These are phyloP conservation scores for Cyanidiococcus yangmingshanensis DNA, from an alignment of 23 red algal species.

Conservation along the genomic window DNA sequence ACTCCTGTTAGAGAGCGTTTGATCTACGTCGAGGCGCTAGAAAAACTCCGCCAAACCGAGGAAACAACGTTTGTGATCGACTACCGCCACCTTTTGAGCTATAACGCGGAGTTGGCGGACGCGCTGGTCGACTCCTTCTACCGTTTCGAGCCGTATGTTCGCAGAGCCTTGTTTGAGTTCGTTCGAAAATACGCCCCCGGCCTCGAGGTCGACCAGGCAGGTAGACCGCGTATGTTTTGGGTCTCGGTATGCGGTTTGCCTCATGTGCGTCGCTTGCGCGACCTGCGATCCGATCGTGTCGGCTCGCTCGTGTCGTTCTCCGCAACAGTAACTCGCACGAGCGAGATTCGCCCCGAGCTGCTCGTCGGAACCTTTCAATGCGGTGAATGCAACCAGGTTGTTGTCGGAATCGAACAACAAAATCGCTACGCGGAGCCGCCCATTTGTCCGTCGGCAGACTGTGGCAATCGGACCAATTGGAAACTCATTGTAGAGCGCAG, in stretches of 20 bases:
- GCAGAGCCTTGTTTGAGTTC: conserved; percentile 46
- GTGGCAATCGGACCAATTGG: conserved; percentile 69
- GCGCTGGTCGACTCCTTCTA: conserved; percentile 68
- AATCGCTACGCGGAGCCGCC: conserved; percentile 92
- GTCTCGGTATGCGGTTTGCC: conserved; percentile 85
- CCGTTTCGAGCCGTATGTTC: conserved; percentile 71
- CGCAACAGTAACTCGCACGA: conserved; percentile 86
- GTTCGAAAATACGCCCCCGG: conserved; percentile 42
- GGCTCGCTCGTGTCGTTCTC: conserved; percentile 60
- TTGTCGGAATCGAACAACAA: conserved; percentile 78
- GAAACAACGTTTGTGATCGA: conserved; percentile 79
- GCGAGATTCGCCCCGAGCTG: conserved; percentile 86
- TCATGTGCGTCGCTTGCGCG: conserved; percentile 59
- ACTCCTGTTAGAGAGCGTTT: background rate
- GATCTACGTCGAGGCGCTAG: conserved; percentile 64
- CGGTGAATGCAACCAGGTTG: conserved; percentile 56
- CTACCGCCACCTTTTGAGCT: conserved; percentile 56
- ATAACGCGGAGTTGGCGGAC: conserved; percentile 58
- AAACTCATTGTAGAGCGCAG: conserved; percentile 66
- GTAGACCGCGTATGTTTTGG: conserved; percentile 43
- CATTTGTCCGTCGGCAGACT: conserved; percentile 50
- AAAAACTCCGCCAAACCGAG: conserved; percentile 42
- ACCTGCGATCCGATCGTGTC: conserved; percentile 71
- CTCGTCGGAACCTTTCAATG: conserved; percentile 65
- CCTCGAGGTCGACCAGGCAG: conserved; percentile 21